phyloP scores from a whole-genome alignment of 345 rosid genomes.

The Psidium guajava region DNA sequence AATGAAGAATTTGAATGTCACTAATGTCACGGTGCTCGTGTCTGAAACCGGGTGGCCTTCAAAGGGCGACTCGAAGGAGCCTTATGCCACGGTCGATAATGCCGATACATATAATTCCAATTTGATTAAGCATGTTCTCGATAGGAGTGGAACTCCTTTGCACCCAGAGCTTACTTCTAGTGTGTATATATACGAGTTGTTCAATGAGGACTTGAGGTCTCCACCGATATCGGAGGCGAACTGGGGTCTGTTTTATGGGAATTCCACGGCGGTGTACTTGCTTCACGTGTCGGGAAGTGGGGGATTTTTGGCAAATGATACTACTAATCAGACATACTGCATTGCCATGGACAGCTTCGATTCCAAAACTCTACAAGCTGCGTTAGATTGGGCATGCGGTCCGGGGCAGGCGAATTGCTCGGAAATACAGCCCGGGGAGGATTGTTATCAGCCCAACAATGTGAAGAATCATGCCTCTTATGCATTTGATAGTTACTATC shows the following conservation, averaged over 20 bases:
- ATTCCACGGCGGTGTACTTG: conserved; percentile 74
- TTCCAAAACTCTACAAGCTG: conserved; percentile 65
- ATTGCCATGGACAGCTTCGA: conserved; percentile 67
- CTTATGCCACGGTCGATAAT: conserved; percentile 70
- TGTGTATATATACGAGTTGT: conserved; percentile 76
- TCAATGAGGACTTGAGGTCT: conserved; percentile 79
- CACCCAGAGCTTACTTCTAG: conserved; percentile 77
- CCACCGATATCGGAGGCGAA: conserved; percentile 73
- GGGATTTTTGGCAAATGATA: conserved; percentile 75
- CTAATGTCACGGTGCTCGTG: conserved; percentile 72
- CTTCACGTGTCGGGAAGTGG: conserved; percentile 94
- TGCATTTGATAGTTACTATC: conserved; percentile 97
- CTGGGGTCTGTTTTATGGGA: conserved; percentile 87
- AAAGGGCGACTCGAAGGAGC: conserved; percentile 71
- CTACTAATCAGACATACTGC: conserved; percentile 87
- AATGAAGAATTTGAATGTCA: conserved; percentile 77
- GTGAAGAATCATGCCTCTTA: conserved; percentile 81
- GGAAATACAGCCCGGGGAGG: conserved; percentile 88
- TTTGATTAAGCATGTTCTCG: conserved; percentile 82
- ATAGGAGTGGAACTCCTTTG: conserved; percentile 67
- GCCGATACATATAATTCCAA: conserved; percentile 89
- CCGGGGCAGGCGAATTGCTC: conserved; percentile 85
- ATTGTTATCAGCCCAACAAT: conserved; percentile 80
- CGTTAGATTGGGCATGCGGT: conserved; percentile 98
- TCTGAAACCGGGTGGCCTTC: conserved; percentile 95